phyloP scores from a whole-genome alignment of 2,329 filamentous ascomycete species.

The Colletotrichum aenigma region DNA sequence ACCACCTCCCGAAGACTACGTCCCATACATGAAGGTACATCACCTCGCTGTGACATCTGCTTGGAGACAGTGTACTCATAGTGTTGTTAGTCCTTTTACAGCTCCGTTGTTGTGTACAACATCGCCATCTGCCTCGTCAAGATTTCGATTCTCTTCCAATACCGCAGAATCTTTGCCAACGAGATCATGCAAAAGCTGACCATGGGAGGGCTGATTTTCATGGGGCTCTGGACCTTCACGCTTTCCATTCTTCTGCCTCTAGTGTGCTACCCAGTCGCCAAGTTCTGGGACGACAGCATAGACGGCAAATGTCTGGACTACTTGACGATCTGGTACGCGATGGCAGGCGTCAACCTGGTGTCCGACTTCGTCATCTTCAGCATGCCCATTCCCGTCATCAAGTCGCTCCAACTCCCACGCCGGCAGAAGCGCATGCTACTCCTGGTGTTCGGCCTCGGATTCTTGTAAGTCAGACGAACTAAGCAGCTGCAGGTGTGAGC shows the following conservation, averaged over 20 bases:
- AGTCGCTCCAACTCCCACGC: conserved; percentile 23
- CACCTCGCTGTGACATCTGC: background rate
- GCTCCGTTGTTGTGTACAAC: conserved; percentile 38
- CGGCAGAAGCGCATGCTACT: conserved; percentile 26
- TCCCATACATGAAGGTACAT: conserved; percentile 26
- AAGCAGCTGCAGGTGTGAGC: background rate
- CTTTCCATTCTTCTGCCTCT: conserved; percentile 31
- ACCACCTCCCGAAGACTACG: conserved; percentile 17
- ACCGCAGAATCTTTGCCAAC: conserved; percentile 40
- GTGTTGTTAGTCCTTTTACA: conserved; percentile 29
- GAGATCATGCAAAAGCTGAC: conserved; percentile 25
- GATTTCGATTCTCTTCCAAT: conserved; percentile 41
- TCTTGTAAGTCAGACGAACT: conserved; percentile 26
- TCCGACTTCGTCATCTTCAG: conserved; percentile 30
- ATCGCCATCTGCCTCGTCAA: conserved; percentile 35
- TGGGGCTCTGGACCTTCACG: conserved; percentile 30
- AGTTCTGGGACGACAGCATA: conserved; percentile 27
- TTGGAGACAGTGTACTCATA: background rate
- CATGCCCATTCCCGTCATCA: conserved; percentile 28
- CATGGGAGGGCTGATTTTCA: conserved; percentile 26
- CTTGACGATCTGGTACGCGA: conserved; percentile 31
- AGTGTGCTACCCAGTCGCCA: conserved; percentile 30
- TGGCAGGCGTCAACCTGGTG: conserved; percentile 29
- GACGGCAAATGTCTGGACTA: conserved; percentile 28
- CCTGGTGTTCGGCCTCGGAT: conserved; percentile 28